phyloP scores from a whole-genome alignment of 2,329 filamentous ascomycete species.

The Sphaerulina populicola region DNA sequence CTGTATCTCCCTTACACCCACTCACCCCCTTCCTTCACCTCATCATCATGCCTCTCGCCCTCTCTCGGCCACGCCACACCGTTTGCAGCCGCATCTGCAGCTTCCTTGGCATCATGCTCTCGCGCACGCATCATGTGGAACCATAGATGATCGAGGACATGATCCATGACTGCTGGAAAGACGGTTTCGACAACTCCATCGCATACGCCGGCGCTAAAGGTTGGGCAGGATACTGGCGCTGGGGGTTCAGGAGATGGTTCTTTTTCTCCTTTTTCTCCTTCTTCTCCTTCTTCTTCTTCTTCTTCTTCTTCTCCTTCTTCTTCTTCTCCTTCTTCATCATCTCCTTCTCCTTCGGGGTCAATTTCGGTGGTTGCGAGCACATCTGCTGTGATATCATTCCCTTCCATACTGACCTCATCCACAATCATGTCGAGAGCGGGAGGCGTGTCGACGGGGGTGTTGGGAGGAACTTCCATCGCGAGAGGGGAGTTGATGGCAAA shows the following conservation, averaged over 20 bases:
- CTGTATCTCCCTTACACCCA: no score
- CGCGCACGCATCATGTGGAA: slow-evolving; percentile 2
- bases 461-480: not conserved
- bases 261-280: no score
- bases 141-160: slow-evolving; percentile 17
- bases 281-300: not conserved
- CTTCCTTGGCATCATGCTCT: not conserved
- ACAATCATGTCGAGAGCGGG: not conserved
- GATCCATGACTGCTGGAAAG: slow-evolving; percentile 15
- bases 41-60: no score
- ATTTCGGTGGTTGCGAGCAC: no score
- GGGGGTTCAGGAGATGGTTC: not conserved
- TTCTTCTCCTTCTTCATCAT: slow-evolving; percentile 1
- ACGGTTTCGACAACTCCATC: slow-evolving; percentile 15
- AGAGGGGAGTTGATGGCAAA: not conserved
- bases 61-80: no score
- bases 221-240: slow-evolving; percentile 11
- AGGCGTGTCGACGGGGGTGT: not conserved
- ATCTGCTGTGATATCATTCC: no score
- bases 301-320: not conserved
- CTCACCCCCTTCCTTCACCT: no score
- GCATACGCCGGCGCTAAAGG: slow-evolving; percentile 16
- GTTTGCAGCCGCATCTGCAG: no score
- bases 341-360: not conserved
- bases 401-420: not conserved